Percentiles rank a stretch among this genome's conserved stretches.
These are phyloP conservation scores for Amauroascus niger DNA, from an alignment of 2,329 filamentous ascomycete species.

Conservation along the genomic window DNA sequence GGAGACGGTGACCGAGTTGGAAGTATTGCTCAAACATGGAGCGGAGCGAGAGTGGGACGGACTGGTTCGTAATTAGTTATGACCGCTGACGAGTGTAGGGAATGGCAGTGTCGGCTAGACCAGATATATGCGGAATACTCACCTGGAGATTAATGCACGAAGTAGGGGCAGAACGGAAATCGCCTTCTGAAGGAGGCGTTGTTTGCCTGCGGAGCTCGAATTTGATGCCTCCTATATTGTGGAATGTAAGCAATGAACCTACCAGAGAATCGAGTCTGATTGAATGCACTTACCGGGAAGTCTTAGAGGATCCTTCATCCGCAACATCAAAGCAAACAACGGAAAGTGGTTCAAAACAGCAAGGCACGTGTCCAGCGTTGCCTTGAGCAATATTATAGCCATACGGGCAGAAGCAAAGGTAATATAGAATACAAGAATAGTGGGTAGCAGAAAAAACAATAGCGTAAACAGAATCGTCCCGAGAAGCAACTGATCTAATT, in stretches of 20 bases:
- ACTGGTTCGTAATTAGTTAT: constrained; percentile 41
- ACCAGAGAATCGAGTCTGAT: constrained; percentile 1
- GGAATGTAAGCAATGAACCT: constrained; percentile 5
- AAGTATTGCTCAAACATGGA: constrained; percentile 98
- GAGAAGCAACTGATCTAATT: constrained; percentile 88
- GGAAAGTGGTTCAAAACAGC: constrained; percentile 97
- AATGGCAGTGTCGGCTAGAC: too few relatives aligned
- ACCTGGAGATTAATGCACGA: constrained; percentile 85
- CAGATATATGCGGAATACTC: constrained; percentile 18
- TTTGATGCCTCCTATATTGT: constrained; percentile 60
- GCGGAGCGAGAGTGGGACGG: constrained; percentile 78
- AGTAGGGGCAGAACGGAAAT: constrained; percentile 47
- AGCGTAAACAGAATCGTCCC: constrained; percentile 95
- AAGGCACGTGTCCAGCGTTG: constrained; percentile 77
- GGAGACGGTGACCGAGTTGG: constrained; percentile 81
- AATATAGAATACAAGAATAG: constrained; percentile 90
- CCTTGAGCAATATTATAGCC: constrained; percentile 89
- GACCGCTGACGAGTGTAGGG: too few relatives aligned
- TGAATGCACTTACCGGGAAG: constrained; percentile 56
- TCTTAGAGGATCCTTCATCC: constrained; percentile 82
- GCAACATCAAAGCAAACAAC: constrained; percentile 90
- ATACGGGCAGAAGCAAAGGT: constrained; percentile 92
- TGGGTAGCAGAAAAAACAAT: constrained; percentile 87
- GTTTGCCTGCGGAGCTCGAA: constrained; percentile 75
- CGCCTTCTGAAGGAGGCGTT: constrained; percentile 23